These are phyloP conservation scores for Didymella keratinophila DNA, from an alignment of 2,329 filamentous ascomycete genomes.

Conservation along the genomic window DNA sequence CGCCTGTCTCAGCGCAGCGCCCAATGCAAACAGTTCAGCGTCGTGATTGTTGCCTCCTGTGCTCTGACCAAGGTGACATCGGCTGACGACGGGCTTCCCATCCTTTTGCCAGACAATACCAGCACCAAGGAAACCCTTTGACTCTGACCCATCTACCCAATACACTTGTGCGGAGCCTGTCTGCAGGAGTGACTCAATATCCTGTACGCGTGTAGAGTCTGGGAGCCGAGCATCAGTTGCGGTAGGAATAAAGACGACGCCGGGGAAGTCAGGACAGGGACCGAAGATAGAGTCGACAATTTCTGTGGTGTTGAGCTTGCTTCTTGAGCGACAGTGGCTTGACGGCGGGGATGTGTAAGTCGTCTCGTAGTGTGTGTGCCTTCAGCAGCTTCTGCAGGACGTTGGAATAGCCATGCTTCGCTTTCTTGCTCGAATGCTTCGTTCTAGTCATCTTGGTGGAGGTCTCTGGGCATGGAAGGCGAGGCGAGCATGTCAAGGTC, in stretches of 20 bases:
- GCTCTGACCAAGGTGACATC: conserved; percentile 1
- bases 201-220: background rate
- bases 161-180: background rate
- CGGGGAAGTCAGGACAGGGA: background rate
- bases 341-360: background rate
- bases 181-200: background rate
- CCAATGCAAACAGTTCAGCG: conserved; percentile 21
- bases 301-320: too few species aligned
- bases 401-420: background rate
- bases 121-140: conserved; percentile 5
- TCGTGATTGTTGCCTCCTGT: conserved; percentile 5
- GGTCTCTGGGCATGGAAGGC: background rate
- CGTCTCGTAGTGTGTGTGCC: background rate
- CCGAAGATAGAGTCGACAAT: background rate
- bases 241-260: background rate
- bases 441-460: background rate
- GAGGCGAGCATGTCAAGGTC: background rate
- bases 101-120: conserved; percentile 9
- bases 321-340: background rate
- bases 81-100: background rate
- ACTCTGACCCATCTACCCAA: conserved; percentile 10
- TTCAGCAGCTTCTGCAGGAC: background rate
- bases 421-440: background rate
- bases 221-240: background rate
- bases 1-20: conserved; percentile 14